phyloP scores from a whole-genome alignment of 2,329 filamentous ascomycete genomes.

The Fusarium euwallaceae region DNA sequence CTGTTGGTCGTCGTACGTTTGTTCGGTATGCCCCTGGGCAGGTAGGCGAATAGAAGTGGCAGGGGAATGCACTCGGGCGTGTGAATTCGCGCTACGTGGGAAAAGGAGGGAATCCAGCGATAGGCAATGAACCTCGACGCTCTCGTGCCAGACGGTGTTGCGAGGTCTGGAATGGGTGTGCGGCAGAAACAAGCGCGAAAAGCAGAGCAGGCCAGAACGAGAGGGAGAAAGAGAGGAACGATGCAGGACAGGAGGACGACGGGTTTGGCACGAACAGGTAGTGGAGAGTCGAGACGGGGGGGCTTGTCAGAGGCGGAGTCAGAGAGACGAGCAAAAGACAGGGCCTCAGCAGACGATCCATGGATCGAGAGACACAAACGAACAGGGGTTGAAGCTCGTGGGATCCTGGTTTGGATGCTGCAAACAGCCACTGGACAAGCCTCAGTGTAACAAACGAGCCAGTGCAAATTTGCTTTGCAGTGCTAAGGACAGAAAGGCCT shows the following conservation, averaged over 20 bases:
- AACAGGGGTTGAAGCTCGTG: conserved; percentile 35
- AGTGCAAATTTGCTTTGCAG: conserved; percentile 18
- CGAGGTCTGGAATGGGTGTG: conserved; percentile 49
- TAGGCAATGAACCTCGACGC: conserved; percentile 42
- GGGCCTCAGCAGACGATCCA: conserved; percentile 16
- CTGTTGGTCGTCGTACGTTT: conserved; percentile 29
- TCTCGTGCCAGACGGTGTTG: conserved; percentile 52
- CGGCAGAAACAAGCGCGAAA: conserved; percentile 42
- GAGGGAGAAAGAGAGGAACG: conserved; percentile 34
- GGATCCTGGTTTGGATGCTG: conserved; percentile 21
- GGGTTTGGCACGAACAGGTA: conserved; percentile 32
- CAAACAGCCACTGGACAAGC: conserved; percentile 33
- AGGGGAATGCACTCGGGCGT: conserved; percentile 31
- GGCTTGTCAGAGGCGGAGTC: conserved; percentile 39
- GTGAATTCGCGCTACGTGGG: conserved; percentile 34
- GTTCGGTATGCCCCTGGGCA: conserved; percentile 35
- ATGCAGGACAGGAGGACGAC: conserved; percentile 33
- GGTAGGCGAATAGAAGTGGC: conserved; percentile 23
- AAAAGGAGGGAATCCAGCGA: conserved; percentile 39
- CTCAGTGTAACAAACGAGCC: conserved; percentile 24
- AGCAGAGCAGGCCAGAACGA: conserved; percentile 36
- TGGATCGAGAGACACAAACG: conserved; percentile 33
- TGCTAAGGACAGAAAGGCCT: conserved; percentile 3
- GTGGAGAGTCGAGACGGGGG: conserved; percentile 33
- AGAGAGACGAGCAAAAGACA: conserved; percentile 32